Base-by-base conservation (phyloP, 78 protist species). In the Isochrysis galbana region DNA sequence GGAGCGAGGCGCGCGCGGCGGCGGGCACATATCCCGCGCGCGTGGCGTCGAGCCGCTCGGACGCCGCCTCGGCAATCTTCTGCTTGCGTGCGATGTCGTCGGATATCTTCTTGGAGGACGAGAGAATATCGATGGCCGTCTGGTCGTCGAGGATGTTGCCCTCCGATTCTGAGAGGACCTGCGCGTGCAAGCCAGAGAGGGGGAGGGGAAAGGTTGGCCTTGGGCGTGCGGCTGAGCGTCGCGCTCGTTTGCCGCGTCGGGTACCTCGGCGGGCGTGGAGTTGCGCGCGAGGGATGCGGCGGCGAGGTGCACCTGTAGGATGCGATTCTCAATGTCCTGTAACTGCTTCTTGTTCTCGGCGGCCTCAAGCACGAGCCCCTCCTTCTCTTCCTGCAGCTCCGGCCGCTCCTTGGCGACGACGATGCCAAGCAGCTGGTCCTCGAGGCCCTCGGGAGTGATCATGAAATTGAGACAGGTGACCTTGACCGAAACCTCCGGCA, bases 401-500 rank as follows among this genome's bases (percentile, higher is more conserved):
- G 87, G 91, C n/a, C 90, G 39, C 69, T 94, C 94, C 42, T 91
- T 83, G 22, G 72, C 42, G 42, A 96, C 94, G 22, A 87, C 95
- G 32, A 91, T 45, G 51, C 94, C 95, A 22, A 97, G 94, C 51
- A 97, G 89, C 94, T 97, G 99, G 67, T 96, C 97, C 89, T 94
- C 95, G 17, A 97, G 93, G 1, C 98, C 98, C 32, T 67, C 92
- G 2, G 84, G 93, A 29, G 98, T 93, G 92, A 97, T 94, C 61
- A 94, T 91, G 93, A 96, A 97, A 94, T 97, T 96, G 55, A 97
- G 72, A 55, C 96, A 90, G 38, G 96, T 91, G 36, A 97, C 97
- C 92, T 94, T 94, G 87, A 89, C 95, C 21, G 92, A 61, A 14
- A 86, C 72, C 55, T 96, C 96, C 23, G 98, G 98, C 26, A 94